Conservation (phyloP, 257 asterid species). For the Paulownia fortunei region DNA sequence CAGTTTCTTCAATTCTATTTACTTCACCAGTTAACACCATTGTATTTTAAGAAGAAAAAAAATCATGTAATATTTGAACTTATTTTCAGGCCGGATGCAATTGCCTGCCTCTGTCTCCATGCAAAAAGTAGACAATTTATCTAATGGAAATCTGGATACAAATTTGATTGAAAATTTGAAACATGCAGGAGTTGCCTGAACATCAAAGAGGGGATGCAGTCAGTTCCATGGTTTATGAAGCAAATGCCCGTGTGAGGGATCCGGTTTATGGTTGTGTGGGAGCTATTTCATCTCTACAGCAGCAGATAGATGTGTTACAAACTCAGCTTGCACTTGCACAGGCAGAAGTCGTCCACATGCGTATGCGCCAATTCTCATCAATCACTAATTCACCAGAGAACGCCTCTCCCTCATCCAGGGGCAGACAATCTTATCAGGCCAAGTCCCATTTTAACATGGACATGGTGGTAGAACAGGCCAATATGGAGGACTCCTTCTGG, state of each 20-base stretch:
- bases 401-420: conserved; percentile 51
- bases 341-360: conserved; percentile 72
- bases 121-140: background rate
- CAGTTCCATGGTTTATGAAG: conserved; percentile 75
- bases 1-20: too few species aligned
- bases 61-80: too few species aligned
- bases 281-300: conserved; percentile 65
- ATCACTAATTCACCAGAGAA: conserved; percentile 52
- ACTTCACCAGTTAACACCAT: too few species aligned
- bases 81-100: background rate
- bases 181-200: conserved; percentile 57
- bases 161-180: background rate
- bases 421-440: conserved; percentile 48
- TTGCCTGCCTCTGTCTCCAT: too few species aligned
- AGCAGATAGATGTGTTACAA: conserved; percentile 58
- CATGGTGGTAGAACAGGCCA: conserved; percentile 44
- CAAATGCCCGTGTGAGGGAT: conserved; percentile 64
- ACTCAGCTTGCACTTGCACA: conserved; percentile 62
- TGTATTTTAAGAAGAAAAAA: too few species aligned
- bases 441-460: conserved; percentile 69
- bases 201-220: conserved; percentile 71
- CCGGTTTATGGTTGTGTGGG: conserved; percentile 77
- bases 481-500: conserved; percentile 69
- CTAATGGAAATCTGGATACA: background rate
- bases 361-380: conserved; percentile 66